Evolutionary conservation across 257 asterid genomes (phyloP).

Genomic region (Nicotiana obtusifolia): DNA sequence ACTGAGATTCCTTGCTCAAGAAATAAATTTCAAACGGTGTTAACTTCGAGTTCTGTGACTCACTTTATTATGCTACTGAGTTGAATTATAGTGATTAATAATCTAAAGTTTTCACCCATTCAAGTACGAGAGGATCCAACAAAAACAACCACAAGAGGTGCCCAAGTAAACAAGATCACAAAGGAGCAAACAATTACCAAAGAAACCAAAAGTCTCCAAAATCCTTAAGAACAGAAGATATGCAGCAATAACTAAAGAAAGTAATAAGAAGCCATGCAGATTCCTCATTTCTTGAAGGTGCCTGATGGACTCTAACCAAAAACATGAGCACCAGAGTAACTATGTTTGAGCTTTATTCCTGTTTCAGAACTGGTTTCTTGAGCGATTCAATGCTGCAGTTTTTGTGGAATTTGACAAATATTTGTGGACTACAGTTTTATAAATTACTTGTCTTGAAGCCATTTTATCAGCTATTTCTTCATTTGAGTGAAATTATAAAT

Average conservation of each 20-base stretch:
- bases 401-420: no score
- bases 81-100: no score
- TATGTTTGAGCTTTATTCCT: not conserved
- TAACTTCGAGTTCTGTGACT: not conserved
- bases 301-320: conserved; percentile 47
- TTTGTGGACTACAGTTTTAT: not conserved
- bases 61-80: not conserved
- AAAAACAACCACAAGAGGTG: no score
- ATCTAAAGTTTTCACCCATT: no score
- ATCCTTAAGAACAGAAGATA: conserved; percentile 63
- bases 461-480: not conserved
- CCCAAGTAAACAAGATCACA: no score
- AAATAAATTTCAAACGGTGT: not conserved
- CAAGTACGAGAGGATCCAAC: no score
- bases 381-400: conserved; percentile 36
- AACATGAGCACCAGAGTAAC: conserved; percentile 62
- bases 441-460: not conserved
- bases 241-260: conserved; percentile 52
- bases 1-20: not conserved
- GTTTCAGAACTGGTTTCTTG: conserved; percentile 35
- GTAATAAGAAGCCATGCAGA: conserved; percentile 44
- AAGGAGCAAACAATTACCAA: no score
- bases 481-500: not conserved
- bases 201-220: conserved; percentile 18
- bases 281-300: conserved; percentile 31